Conservation (phyloP, 495 filamentous ascomycete species). For the Aspergillus homomorphus region DNA sequence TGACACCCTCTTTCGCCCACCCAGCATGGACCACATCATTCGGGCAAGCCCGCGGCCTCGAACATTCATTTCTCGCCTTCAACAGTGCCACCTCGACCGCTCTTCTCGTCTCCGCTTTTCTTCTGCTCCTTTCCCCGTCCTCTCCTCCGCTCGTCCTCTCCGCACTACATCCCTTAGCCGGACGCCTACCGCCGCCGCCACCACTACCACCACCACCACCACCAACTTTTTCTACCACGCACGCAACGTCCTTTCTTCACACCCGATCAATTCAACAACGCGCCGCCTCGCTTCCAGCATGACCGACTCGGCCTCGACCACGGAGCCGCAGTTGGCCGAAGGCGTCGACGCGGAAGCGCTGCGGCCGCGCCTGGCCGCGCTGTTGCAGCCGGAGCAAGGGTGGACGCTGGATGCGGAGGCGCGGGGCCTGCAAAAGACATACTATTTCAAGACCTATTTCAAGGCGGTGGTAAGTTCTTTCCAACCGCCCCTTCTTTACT, state of each 20-base stretch:
- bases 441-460: constrained; percentile 45
- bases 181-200: too few species aligned
- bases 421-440: constrained; percentile 43
- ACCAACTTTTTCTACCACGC: constrained; percentile 1
- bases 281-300: constrained; percentile 11
- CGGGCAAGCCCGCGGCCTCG: constrained; percentile 8
- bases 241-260: neutral
- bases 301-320: constrained; percentile 22
- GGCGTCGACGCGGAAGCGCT: constrained; percentile 32
- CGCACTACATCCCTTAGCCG: neutral
- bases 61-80: neutral
- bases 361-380: constrained; percentile 19
- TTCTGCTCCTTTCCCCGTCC: neutral
- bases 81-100: neutral
- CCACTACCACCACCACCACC: neutral
- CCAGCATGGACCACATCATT: constrained; percentile 12
- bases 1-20: neutral
- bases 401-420: constrained; percentile 40
- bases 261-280: too few species aligned
- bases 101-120: neutral
- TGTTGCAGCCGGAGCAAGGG: constrained; percentile 27
- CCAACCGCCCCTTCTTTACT: neutral
- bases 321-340: constrained; percentile 32
- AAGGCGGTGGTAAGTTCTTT: constrained; percentile 38
- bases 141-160: neutral